Evolutionary conservation across 768 basidiomycete genomes (phyloP), one percentile per base, ranked within the genome.

Genomic region (Leccinum ochraceum): DNA sequence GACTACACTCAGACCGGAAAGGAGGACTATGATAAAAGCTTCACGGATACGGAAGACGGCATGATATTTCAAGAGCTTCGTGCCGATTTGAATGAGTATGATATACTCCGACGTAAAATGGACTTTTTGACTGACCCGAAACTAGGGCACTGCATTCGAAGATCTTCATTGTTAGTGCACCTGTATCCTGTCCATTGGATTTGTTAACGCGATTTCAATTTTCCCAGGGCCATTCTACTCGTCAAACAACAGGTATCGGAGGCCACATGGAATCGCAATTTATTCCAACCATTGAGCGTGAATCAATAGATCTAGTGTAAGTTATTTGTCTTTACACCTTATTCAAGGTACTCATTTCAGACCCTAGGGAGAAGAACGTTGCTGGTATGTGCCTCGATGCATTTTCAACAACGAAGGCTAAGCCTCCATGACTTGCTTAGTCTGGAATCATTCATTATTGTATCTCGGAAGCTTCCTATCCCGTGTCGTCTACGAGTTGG

Each of bases 151-250:
- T 88, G 37, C 75, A 83, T 39, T 80, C 92, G 1, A 85, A 86
- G 36, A 81, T 95, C 16, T 97, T 94, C 75, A 95, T 96, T 61
- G 91, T 90, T 67, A 65, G 82, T 73, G 4, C 17, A 30, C 4
- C 20, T 26, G 7, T 10, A 16, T 13, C 24, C 6, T 44, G 20
- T 6, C 10, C 16, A 0, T 9, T 34, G n/a, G 3, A 2, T 48
- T n/a, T 20, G 3, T 37, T 57, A 9, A 58, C 37, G 13, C 3
- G 4, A n/a, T 56, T 24, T 7, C 8, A 26, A 26, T 26, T 26
- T 26, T 26, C 26, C 22, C 3, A 64, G 61, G 63, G 55, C 11
- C 63, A 64, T 54, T 24, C 61, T n/a, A 64, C 63, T 8, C 30
- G 54, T 4, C 63, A 64, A 37, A 64, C 54, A 2, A 59, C 63